These are phyloP conservation scores for Tillandsia leiboldiana DNA, from an alignment of 176 grass and related monocot genomes.

Conservation along the genomic window DNA sequence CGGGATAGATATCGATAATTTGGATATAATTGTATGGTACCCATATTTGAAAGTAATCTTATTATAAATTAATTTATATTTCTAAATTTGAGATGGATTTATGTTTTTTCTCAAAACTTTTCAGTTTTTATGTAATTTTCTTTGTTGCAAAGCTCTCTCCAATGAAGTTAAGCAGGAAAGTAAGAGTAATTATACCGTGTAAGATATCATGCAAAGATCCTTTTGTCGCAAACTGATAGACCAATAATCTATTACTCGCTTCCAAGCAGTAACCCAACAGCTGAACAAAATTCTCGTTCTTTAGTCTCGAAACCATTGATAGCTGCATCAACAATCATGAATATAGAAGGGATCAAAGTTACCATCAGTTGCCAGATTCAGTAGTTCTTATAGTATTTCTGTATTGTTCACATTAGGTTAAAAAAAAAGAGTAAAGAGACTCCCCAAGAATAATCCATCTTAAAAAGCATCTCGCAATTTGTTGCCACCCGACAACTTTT, in stretches of 20 bases:
- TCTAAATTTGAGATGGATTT: not conserved
- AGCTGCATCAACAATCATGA: slow-evolving; percentile 17
- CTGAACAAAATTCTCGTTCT: slow-evolving; percentile 42
- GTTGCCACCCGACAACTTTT: too few relatives aligned
- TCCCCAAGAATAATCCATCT: too few relatives aligned
- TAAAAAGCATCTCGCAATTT: too few relatives aligned
- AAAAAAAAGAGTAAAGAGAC: too few relatives aligned
- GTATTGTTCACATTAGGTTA: too few relatives aligned
- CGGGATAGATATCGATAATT: not conserved
- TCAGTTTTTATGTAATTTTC: too few relatives aligned
- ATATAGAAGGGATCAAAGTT: not conserved
- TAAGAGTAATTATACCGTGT: slow-evolving; percentile 23
- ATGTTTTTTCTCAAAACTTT: not conserved
- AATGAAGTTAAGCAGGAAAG: not conserved
- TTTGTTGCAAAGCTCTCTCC: too few relatives aligned
- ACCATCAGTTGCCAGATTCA: not conserved
- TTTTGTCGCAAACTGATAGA: slow-evolving; percentile 36
- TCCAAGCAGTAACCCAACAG: slow-evolving; percentile 45
- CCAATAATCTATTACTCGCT: slow-evolving; percentile 29
- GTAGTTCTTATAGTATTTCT: too few relatives aligned
- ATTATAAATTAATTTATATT: not conserved
- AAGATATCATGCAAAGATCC: slow-evolving; percentile 44
- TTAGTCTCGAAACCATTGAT: slow-evolving; percentile 42
- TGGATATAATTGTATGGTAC: not conserved
- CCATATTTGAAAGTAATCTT: not conserved